These are phyloP conservation scores for Dichotomocladium elegans DNA, from an alignment of 371 early-diverging fungal species.

Conservation along the genomic window DNA sequence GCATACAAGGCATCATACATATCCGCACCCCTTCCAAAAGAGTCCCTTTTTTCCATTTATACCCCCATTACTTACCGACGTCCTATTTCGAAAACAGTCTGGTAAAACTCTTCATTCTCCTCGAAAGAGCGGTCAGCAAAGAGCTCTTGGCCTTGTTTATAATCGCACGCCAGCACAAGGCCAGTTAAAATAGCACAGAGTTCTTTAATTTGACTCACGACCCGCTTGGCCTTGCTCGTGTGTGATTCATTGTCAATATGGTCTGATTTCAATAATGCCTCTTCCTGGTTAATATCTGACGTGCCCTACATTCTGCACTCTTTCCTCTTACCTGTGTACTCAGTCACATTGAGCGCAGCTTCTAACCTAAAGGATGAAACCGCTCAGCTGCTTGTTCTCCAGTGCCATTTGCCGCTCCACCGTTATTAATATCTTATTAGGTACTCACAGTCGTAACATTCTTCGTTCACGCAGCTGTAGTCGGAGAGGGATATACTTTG, in stretches of 20 bases:
- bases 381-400: not conserved
- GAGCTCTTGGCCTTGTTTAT: constrained; percentile 82
- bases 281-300: not conserved
- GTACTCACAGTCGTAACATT: constrained; percentile 71
- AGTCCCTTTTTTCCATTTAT: not conserved
- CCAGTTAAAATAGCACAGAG: constrained; percentile 93
- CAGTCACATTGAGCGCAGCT: constrained; percentile 90
- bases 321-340: constrained; percentile 38
- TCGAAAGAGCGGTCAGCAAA: constrained; percentile 82
- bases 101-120: constrained; percentile 87
- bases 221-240: constrained; percentile 82
- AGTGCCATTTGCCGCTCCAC: not conserved
- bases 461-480: constrained; percentile 85
- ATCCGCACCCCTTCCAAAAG: not conserved
- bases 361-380: constrained; percentile 53
- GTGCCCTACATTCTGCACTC: not conserved
- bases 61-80: constrained; percentile 50
- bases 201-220: constrained; percentile 92
- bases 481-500: constrained; percentile 92
- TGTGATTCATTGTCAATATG: constrained; percentile 88
- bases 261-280: constrained; percentile 49
- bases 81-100: constrained; percentile 92
- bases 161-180: constrained; percentile 78
- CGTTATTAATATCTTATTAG: not conserved
- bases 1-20: not conserved